Conservation (phyloP, 2,329 filamentous ascomycete species). For the Escovopsis sp. region DNA sequence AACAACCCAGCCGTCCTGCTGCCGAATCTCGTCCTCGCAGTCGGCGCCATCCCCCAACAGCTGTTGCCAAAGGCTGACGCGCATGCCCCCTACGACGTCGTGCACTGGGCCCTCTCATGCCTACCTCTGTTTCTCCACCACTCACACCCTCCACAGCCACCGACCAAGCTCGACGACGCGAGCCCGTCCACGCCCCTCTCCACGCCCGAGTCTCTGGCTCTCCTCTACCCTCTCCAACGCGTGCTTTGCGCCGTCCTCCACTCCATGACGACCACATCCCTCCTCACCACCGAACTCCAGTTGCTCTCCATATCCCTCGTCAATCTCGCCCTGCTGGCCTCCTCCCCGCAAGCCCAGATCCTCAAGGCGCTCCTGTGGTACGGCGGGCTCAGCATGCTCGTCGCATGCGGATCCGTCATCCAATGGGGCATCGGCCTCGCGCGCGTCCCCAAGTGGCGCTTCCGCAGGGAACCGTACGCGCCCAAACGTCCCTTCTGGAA, state of each 20-base stretch:
- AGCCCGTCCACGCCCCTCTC: slow-evolving; percentile 16
- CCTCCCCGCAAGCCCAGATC: slow-evolving; percentile 70
- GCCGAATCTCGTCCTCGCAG: slow-evolving; percentile 66
- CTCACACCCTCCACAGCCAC: no score
- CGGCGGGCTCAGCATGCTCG: slow-evolving; percentile 61
- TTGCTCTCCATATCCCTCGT: slow-evolving; percentile 71
- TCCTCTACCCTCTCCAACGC: slow-evolving; percentile 74
- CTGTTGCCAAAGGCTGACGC: slow-evolving; percentile 51
- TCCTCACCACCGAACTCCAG: slow-evolving; percentile 76
- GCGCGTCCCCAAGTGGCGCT: slow-evolving; percentile 81
- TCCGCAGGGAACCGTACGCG: slow-evolving; percentile 39
- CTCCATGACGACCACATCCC: slow-evolving; percentile 74
- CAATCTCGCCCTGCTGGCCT: slow-evolving; percentile 62
- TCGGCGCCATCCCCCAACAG: slow-evolving; percentile 59
- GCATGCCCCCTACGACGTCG: slow-evolving; percentile 40
- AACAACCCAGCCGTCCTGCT: slow-evolving; percentile 47
- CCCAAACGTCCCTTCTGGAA: slow-evolving; percentile 22
- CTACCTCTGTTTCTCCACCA: slow-evolving; percentile 39
- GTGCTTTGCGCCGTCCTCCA: slow-evolving; percentile 58
- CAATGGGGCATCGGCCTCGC: slow-evolving; percentile 75
- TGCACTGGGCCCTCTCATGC: slow-evolving; percentile 70
- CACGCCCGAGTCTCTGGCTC: slow-evolving; percentile 40
- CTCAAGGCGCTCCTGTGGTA: slow-evolving; percentile 75
- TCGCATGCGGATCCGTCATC: slow-evolving; percentile 59
- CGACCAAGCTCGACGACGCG: no score